A percentile compares a stretch with the other conserved stretches of the same genome.
Evolutionary conservation across 2,329 filamentous ascomycete species (phyloP).

Genomic region (Ophiostoma perfectum): DNA sequence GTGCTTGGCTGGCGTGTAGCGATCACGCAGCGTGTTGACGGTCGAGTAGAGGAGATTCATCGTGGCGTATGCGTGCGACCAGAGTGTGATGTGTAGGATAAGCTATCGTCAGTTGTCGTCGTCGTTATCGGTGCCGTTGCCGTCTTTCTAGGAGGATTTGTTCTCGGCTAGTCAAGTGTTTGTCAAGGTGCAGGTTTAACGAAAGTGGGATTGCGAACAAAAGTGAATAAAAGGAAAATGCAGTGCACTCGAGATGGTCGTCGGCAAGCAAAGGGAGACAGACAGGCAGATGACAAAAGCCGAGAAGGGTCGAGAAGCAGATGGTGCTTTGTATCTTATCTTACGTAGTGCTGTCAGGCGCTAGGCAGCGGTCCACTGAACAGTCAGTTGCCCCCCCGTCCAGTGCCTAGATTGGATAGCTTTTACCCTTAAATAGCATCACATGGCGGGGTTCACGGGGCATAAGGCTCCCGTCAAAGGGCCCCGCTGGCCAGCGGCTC

Average conservation of each 20-base stretch:
- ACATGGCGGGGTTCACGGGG: constrained; percentile 20
- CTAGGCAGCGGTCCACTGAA: constrained; percentile 14
- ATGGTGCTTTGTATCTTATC: neutral
- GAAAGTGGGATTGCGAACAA: neutral
- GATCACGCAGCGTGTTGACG: constrained; percentile 85
- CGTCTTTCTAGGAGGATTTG: neutral
- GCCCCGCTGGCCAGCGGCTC: neutral
- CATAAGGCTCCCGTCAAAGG: neutral
- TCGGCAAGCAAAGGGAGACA: neutral
- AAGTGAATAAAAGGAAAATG: neutral
- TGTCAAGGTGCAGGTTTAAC: neutral
- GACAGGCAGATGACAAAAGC: neutral
- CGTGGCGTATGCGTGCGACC: constrained; percentile 26
- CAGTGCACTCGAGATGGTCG: neutral
- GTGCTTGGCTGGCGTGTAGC: constrained; percentile 80
- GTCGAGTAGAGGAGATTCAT: constrained; percentile 88
- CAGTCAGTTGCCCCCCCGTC: neutral
- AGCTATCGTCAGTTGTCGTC: neutral
- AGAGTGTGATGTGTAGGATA: neutral
- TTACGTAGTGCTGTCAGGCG: neutral
- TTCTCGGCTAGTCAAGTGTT: neutral
- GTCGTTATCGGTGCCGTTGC: neutral
- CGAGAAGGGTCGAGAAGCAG: neutral
- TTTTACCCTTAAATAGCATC: neutral
- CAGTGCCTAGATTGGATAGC: neutral